Evolutionary conservation across 345 rosid species (phyloP), one percentile per base, ranked within the genome.

Genomic region (Melastoma malabathricum): DNA sequence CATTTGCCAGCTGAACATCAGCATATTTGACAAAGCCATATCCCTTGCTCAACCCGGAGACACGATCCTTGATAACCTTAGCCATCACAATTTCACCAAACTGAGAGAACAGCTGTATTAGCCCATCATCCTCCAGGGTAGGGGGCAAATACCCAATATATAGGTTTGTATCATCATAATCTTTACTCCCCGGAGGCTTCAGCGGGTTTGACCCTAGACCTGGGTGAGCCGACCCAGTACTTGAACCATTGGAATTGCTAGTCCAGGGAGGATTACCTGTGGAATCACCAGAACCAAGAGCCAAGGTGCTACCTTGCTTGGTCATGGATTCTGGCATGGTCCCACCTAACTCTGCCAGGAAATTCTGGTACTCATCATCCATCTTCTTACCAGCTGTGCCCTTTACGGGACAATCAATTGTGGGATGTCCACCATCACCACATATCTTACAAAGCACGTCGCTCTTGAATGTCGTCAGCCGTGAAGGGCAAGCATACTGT

Each of bases 361-460:
- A 88, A 60, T 81, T 93, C 75, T 76, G 99, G 67, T 93, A 93
- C 55, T 93, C 97, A 54, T 93, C 99, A 72, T 93, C 99, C 99
- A 85, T 93, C 63, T 83, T 93, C 83, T 93, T 88, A 46, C 99
- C 92, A 0, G 76, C 73, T 10, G 96, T 75, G 56, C 95, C 94
- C 77, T 93, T 93, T 60, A 88, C 75, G 1, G 95, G 99, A 59
- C 99, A 93, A 74, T 93, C 97, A 48, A 88, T 93, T 0, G 97
- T 93, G 5, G 99, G 99, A 53, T 93, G 99, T 47, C 99, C 97
- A 60, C 87, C 95, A 73, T 93, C 99, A 72, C 97, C 85, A 56
- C 99, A 88, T n/a, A 85, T 88, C 81, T 88, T 88, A 63, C 99
- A 88, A 55, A 83, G 95, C 51, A 93, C 99, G 65, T 76, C 99